Percentiles rank a stretch among this genome's conserved stretches.
Evolutionary conservation across 768 basidiomycete genomes (phyloP).

Genomic region (Lactarius psammicola): DNA sequence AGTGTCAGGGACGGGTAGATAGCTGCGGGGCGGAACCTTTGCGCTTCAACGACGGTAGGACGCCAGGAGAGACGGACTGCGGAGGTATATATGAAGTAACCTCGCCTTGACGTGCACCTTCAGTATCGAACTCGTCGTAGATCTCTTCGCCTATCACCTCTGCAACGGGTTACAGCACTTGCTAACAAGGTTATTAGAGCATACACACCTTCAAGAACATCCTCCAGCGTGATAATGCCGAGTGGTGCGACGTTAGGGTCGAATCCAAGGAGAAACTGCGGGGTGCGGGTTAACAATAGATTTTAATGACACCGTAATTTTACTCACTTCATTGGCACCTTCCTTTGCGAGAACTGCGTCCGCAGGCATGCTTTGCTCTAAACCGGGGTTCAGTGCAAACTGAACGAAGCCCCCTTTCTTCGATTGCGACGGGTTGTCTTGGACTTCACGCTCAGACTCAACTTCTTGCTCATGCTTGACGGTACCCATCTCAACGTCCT

Average conservation of each 20-base stretch:
- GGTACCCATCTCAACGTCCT: slow-evolving; percentile 37
- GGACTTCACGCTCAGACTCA: slow-evolving; percentile 31
- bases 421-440: slow-evolving; percentile 24
- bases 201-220: slow-evolving; percentile 77
- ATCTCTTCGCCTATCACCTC: slow-evolving; percentile 93
- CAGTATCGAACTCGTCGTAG: slow-evolving; percentile 84
- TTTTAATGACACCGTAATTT: neutral
- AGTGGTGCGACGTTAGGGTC: slow-evolving; percentile 82
- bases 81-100: slow-evolving; percentile 34
- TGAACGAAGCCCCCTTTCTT: slow-evolving; percentile 27
- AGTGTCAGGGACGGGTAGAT: neutral
- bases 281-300: neutral
- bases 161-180: slow-evolving; percentile 33
- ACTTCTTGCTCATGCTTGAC: slow-evolving; percentile 29
- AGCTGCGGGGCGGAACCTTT: slow-evolving; percentile 28
- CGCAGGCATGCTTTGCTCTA: slow-evolving; percentile 83
- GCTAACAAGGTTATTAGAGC: neutral
- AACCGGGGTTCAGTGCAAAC: slow-evolving; percentile 38
- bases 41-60: slow-evolving; percentile 19
- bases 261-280: slow-evolving; percentile 73
- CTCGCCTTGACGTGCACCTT: slow-evolving; percentile 44
- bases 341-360: slow-evolving; percentile 79
- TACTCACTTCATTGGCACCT: slow-evolving; percentile 66
- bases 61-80: slow-evolving; percentile 28
- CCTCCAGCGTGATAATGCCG: slow-evolving; percentile 91